Percentiles rank a stretch among this genome's conserved stretches.
Evolutionary conservation across 2,329 filamentous ascomycete genomes (phyloP).

Genomic region (Aspergillus ochraceus): DNA sequence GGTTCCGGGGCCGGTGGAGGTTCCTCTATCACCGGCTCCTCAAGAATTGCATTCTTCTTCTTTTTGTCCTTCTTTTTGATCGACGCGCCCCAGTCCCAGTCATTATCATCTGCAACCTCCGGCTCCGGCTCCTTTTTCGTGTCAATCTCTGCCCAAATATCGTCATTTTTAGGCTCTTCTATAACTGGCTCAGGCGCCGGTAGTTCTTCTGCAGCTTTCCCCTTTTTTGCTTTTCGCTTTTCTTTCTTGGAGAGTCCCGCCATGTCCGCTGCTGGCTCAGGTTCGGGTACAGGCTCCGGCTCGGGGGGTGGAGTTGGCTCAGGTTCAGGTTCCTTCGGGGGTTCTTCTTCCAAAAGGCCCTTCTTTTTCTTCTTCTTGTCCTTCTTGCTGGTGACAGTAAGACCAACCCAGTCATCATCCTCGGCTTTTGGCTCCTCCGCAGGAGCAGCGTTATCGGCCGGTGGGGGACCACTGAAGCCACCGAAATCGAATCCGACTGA

Average conservation of each 20-base stretch:
- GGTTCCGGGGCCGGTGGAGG: slow-evolving; percentile 18
- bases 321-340: slow-evolving; percentile 12
- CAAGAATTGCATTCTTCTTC: slow-evolving; percentile 32
- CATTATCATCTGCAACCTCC: slow-evolving; percentile 26
- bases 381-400: slow-evolving; percentile 41
- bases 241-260: slow-evolving; percentile 29
- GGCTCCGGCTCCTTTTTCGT: slow-evolving; percentile 10
- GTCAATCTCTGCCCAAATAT: background rate
- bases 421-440: slow-evolving; percentile 42
- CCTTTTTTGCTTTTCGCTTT: slow-evolving; percentile 32
- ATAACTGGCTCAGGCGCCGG: slow-evolving; percentile 18
- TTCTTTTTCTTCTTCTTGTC: slow-evolving; percentile 49
- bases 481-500: slow-evolving; percentile 45
- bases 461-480: slow-evolving; percentile 28
- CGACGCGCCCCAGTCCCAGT: slow-evolving; percentile 29
- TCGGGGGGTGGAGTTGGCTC: slow-evolving; percentile 14
- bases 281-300: slow-evolving; percentile 16
- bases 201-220: slow-evolving; percentile 23
- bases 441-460: slow-evolving; percentile 36
- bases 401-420: slow-evolving; percentile 38
- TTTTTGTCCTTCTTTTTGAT: slow-evolving; percentile 35
- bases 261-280: slow-evolving; percentile 21
- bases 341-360: slow-evolving; percentile 18
- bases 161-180: slow-evolving; percentile 20
- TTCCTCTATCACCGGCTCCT: slow-evolving; percentile 20